These are phyloP conservation scores for Tympanopsis confertula DNA, from an alignment of 2,329 filamentous ascomycete genomes.

Conservation along the genomic window DNA sequence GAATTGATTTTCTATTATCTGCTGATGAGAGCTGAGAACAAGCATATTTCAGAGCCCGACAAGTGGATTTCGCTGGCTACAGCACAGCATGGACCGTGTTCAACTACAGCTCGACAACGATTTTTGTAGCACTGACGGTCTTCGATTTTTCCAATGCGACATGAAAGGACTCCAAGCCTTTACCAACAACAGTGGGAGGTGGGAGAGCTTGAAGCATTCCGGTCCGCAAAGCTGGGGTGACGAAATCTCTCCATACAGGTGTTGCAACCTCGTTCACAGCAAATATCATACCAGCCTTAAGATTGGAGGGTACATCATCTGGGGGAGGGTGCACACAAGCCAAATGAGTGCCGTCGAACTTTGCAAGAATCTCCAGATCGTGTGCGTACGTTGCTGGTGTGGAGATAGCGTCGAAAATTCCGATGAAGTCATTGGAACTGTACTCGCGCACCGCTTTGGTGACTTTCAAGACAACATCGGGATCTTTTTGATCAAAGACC, in stretches of 20 bases:
- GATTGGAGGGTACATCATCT: constrained; percentile 13
- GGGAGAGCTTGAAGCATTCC: constrained; percentile 10
- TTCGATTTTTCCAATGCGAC: constrained; percentile 8
- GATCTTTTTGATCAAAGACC: constrained; percentile 12
- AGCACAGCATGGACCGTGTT: too few species aligned
- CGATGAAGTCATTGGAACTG: constrained; percentile 9
- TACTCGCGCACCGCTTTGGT: constrained; percentile 5
- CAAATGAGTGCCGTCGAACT: constrained; percentile 18
- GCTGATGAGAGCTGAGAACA: too few species aligned
- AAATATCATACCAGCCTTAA: constrained; percentile 19
- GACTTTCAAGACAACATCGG: constrained; percentile 9
- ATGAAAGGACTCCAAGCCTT: constrained; percentile 11
- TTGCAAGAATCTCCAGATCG: constrained; percentile 10
- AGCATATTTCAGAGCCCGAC: too few species aligned
- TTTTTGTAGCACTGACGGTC: constrained; percentile 12
- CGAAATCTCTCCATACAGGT: constrained; percentile 11
- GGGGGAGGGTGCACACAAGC: constrained; percentile 21
- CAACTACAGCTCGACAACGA: constrained; percentile 11
- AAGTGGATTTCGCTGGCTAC: too few species aligned
- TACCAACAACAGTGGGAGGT: constrained; percentile 10
- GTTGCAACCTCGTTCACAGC: constrained; percentile 11
- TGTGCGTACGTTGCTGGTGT: constrained; percentile 9
- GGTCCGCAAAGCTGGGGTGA: constrained; percentile 10
- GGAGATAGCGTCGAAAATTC: constrained; percentile 13
- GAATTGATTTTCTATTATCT: too few species aligned